phyloP scores from a whole-genome alignment of 2,329 filamentous ascomycete species.

The Arachnopeziza araneosa region DNA sequence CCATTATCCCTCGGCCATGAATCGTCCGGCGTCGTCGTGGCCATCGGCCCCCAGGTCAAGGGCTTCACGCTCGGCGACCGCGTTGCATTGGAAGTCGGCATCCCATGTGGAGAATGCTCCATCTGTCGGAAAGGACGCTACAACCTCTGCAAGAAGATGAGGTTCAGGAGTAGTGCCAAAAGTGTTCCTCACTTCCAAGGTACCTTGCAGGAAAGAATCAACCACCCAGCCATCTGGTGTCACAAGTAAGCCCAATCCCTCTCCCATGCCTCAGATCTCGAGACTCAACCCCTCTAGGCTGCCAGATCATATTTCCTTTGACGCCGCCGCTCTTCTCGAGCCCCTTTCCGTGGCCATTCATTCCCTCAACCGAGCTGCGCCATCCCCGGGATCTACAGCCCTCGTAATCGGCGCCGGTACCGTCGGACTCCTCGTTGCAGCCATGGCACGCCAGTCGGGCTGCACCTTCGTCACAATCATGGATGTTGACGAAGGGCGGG shows the following conservation, averaged over 20 bases:
- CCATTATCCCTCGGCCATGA: constrained; percentile 62
- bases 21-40: constrained; percentile 53
- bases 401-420: constrained; percentile 62
- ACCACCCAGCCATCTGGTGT: constrained; percentile 57
- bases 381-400: constrained; percentile 47
- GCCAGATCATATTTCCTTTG: constrained; percentile 53
- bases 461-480: constrained; percentile 54
- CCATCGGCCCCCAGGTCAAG: constrained; percentile 46
- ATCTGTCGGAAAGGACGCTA: constrained; percentile 82
- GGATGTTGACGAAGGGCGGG: constrained; percentile 54
- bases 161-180: constrained; percentile 57
- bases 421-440: constrained; percentile 56
- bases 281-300: constrained; percentile 36
- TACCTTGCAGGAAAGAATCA: constrained; percentile 56
- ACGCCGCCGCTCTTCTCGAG: constrained; percentile 55
- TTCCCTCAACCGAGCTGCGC: constrained; percentile 50
- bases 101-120: constrained; percentile 85
- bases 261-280: not conserved
- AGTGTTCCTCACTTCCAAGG: constrained; percentile 59
- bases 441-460: constrained; percentile 56
- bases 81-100: constrained; percentile 78
- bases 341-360: constrained; percentile 58
- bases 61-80: constrained; percentile 51
- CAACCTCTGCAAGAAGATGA: constrained; percentile 57
- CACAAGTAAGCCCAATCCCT: constrained; percentile 44